A percentile compares a stretch with the other conserved stretches of the same genome.
These are phyloP conservation scores for Calonectria leucothoes DNA, from an alignment of 2,329 filamentous ascomycete species.

Conservation along the genomic window DNA sequence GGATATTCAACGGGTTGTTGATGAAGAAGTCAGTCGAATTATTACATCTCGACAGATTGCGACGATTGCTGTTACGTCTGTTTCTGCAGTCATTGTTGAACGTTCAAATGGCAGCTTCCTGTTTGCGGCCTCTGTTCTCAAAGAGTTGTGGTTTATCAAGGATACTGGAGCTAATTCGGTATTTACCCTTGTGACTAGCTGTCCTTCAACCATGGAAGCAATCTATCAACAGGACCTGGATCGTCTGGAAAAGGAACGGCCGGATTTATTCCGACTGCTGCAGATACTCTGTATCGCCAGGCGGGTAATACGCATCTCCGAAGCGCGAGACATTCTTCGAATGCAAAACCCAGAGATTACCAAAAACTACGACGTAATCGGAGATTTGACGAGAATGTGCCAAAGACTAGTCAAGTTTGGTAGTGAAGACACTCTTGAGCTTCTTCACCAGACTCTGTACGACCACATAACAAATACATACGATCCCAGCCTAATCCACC, in stretches of 20 bases:
- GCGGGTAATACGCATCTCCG: slow-evolving; percentile 17
- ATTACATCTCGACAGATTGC: slow-evolving; percentile 30
- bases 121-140: slow-evolving; percentile 33
- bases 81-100: slow-evolving; percentile 35
- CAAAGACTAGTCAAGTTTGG: slow-evolving; percentile 32
- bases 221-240: slow-evolving; percentile 38
- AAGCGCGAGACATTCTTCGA: slow-evolving; percentile 30
- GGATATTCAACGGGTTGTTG: slow-evolving; percentile 34
- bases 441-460: slow-evolving; percentile 37
- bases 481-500: slow-evolving; percentile 25
- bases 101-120: slow-evolving; percentile 34
- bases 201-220: slow-evolving; percentile 34
- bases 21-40: slow-evolving; percentile 34
- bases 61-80: slow-evolving; percentile 25
- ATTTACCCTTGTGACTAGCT: slow-evolving; percentile 33
- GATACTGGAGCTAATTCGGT: slow-evolving; percentile 35
- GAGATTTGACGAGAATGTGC: slow-evolving; percentile 30
- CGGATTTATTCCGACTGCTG: slow-evolving; percentile 30
- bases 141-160: slow-evolving; percentile 35
- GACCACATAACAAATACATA: slow-evolving; percentile 35
- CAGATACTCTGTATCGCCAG: slow-evolving; percentile 31
- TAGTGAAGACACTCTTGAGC: slow-evolving; percentile 27
- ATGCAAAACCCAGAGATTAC: slow-evolving; percentile 30
- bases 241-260: slow-evolving; percentile 27
- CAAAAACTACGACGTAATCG: slow-evolving; percentile 29